Evolutionary conservation across 257 asterid species (phyloP).

Genomic region (Scutellaria baicalensis): DNA sequence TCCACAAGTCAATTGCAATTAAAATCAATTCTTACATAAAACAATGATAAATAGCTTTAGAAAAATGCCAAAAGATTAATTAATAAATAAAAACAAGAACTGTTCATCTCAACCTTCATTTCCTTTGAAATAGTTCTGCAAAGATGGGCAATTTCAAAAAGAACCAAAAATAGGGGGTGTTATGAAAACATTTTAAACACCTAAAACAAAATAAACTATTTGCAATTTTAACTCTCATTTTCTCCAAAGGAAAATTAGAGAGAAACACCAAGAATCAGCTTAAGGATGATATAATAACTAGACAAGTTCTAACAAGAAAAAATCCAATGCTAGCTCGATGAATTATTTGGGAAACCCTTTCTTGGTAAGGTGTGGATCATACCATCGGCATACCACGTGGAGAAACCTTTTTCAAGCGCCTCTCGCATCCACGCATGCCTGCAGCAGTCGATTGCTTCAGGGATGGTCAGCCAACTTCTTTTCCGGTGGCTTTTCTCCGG

Average conservation of each 20-base stretch:
- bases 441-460: conserved; percentile 60
- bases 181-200: neutral
- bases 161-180: neutral
- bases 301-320: neutral
- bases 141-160: too few species aligned
- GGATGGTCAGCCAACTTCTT: conserved; percentile 69
- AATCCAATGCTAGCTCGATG: conserved; percentile 14
- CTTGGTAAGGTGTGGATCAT: conserved; percentile 46
- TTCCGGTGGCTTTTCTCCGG: conserved; percentile 64
- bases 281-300: conserved; percentile 1
- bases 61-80: neutral
- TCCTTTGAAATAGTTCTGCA: neutral
- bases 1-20: neutral
- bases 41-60: neutral
- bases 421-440: conserved; percentile 86
- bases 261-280: conserved; percentile 15
- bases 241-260: conserved; percentile 4
- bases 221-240: conserved; percentile 6
- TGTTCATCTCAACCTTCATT: neutral
- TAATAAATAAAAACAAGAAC: neutral
- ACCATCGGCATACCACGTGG: conserved; percentile 60
- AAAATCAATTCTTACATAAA: neutral
- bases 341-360: conserved; percentile 20
- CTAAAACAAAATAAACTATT: conserved; percentile 7
- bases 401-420: conserved; percentile 68